phyloP scores from a whole-genome alignment of 257 asterid species.

The Knoxia roxburghii region DNA sequence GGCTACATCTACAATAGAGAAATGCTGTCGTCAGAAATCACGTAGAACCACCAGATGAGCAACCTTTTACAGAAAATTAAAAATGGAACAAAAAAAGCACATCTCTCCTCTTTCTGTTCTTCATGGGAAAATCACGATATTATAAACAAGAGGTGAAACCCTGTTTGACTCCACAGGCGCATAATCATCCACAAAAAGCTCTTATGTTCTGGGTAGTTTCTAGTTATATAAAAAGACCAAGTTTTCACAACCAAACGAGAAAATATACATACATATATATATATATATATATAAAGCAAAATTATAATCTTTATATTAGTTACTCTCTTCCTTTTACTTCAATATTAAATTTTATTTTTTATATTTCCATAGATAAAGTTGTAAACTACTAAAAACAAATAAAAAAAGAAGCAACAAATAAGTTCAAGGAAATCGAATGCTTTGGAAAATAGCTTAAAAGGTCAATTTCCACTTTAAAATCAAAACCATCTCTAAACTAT shows the following conservation, averaged over 20 bases:
- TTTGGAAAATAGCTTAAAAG: not conserved
- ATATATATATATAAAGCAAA: too few relatives aligned
- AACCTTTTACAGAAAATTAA: conserved; percentile 8
- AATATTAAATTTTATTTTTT: too few relatives aligned
- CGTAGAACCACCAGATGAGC: conserved; percentile 1
- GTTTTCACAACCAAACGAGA: too few relatives aligned
- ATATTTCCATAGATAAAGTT: not conserved
- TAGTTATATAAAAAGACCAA: not conserved
- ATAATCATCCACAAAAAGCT: not conserved
- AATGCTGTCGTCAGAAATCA: conserved; percentile 17
- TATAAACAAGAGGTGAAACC: not conserved
- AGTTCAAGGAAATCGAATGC: not conserved
- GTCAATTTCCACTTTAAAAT: not conserved
- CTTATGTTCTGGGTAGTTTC: not conserved
- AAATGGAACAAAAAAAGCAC: not conserved
- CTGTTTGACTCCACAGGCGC: not conserved
- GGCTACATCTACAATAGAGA: conserved; percentile 60
- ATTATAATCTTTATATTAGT: too few relatives aligned
- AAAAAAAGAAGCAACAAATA: not conserved
- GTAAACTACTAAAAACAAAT: not conserved
- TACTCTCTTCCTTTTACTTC: too few relatives aligned
- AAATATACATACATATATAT: too few relatives aligned
- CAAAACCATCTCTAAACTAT: not conserved
- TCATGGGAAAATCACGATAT: not conserved
- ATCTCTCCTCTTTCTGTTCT: too few relatives aligned